These are phyloP conservation scores for Laetiporus sulphureus DNA, from an alignment of 1,284 basidiomycete species.

Conservation along the genomic window DNA sequence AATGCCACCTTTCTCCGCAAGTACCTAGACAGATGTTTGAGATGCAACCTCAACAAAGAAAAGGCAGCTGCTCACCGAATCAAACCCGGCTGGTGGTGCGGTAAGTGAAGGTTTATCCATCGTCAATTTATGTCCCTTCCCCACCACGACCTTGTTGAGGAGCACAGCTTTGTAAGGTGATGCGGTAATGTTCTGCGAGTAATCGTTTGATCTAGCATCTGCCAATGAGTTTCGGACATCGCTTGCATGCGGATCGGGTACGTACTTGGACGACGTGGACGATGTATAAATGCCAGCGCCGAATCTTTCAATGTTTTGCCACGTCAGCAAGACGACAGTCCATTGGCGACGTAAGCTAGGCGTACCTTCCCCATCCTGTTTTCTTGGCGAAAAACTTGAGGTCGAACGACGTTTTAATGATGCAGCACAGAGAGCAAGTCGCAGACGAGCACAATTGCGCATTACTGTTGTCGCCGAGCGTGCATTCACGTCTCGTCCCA, in stretches of 20 bases:
- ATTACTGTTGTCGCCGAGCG: conserved; percentile 52
- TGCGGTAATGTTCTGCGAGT: conserved; percentile 43
- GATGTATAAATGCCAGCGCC: conserved; percentile 57
- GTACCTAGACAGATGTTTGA: conserved; percentile 4
- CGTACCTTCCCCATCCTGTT: conserved; percentile 62
- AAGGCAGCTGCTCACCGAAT: conserved; percentile 27
- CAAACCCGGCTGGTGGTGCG: conserved; percentile 49
- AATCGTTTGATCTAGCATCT: conserved; percentile 48
- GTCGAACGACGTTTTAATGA: conserved; percentile 55
- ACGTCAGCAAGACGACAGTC: too few relatives aligned
- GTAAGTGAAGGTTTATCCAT: conserved; percentile 46
- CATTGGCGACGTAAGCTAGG: too few relatives aligned
- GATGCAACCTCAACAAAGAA: not conserved
- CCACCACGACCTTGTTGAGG: conserved; percentile 63
- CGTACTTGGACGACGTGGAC: conserved; percentile 54
- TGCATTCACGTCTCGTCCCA: conserved; percentile 47
- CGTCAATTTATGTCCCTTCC: conserved; percentile 56
- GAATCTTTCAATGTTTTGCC: conserved; percentile 40
- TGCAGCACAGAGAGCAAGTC: conserved; percentile 52
- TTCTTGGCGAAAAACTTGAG: conserved; percentile 53
- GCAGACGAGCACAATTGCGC: conserved; percentile 44
- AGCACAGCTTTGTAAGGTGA: conserved; percentile 53
- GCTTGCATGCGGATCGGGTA: not conserved
- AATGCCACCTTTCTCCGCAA: conserved; percentile 9
- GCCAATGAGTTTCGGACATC: not conserved